A percentile compares a stretch with the other conserved stretches of the same genome.
Conservation (phyloP, 768 basidiomycete species). For the Symmetrospora coprosmae region DNA sequence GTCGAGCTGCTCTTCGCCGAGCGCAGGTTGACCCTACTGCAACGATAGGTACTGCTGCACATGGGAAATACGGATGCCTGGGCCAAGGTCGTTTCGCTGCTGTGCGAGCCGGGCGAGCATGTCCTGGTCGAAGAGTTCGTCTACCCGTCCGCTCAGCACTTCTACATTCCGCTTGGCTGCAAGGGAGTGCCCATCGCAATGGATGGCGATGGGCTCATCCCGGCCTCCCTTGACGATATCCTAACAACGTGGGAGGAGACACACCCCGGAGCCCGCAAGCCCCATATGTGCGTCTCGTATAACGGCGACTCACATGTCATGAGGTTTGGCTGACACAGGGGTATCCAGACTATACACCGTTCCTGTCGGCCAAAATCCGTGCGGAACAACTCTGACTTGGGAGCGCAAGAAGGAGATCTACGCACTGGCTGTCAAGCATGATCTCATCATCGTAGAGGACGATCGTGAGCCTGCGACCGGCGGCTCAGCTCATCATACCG, state of each 20-base stretch:
- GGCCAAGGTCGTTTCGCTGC: conserved; percentile 49
- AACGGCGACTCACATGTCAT: not conserved
- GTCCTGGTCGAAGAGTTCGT: conserved; percentile 53
- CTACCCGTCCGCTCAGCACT: conserved; percentile 48
- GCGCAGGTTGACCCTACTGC: too few relatives aligned
- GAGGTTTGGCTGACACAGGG: too few relatives aligned
- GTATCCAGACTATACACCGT: not conserved
- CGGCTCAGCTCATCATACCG: not conserved
- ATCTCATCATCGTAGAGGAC: conserved; percentile 43
- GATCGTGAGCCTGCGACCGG: not conserved
- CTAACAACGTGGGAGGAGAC: conserved; percentile 56
- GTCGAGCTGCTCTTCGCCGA: too few relatives aligned
- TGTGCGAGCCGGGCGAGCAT: conserved; percentile 38
- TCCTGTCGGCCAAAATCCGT: conserved; percentile 62
- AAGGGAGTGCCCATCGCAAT: conserved; percentile 43
- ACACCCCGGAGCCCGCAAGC: conserved; percentile 57
- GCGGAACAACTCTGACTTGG: conserved; percentile 52
- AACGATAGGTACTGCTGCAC: not conserved
- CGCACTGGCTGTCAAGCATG: conserved; percentile 61
- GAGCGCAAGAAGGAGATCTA: conserved; percentile 64
- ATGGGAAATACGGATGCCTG: conserved; percentile 38
- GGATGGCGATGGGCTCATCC: conserved; percentile 57
- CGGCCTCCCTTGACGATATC: conserved; percentile 47
- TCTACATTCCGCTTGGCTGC: conserved; percentile 4
- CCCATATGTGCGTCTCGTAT: conserved; percentile 12